Conservation (phyloP, 306 rosid genomes). For the Prinsepia uniflora region DNA sequence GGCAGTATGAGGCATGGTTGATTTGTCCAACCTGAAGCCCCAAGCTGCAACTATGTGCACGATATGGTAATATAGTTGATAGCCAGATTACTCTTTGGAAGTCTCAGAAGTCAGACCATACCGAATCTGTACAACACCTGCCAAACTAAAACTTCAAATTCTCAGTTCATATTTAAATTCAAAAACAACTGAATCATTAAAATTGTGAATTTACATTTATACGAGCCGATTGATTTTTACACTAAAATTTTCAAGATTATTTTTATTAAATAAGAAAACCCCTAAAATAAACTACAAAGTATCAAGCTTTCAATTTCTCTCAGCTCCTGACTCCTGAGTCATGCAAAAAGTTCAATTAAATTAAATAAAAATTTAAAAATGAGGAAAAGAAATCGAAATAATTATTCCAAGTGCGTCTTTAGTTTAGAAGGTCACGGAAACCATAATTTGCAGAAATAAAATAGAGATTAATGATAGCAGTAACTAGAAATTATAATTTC, state of each 20-base stretch:
- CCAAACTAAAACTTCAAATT: not conserved
- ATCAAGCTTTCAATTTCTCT: no score
- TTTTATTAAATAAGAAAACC: not conserved
- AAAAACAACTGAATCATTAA: not conserved
- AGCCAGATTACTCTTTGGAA: slow-evolving; percentile 22
- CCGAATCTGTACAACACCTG: slow-evolving; percentile 14
- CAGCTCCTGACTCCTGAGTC: no score
- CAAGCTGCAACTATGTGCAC: slow-evolving; percentile 28
- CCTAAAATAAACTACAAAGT: not conserved
- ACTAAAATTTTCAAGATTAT: not conserved
- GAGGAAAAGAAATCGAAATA: not conserved
- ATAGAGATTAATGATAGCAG: not conserved
- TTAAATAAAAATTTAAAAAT: not conserved
- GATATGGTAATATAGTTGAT: slow-evolving; percentile 7
- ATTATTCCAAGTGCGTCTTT: not conserved
- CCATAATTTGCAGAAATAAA: not conserved
- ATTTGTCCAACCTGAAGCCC: slow-evolving; percentile 5
- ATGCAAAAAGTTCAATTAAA: not conserved
- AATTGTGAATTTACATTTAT: no score
- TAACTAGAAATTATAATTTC: not conserved
- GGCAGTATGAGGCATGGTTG: slow-evolving; percentile 54
- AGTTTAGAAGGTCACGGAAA: not conserved
- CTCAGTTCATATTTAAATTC: not conserved
- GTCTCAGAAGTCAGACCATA: slow-evolving; percentile 3
- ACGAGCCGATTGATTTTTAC: not conserved